These are phyloP conservation scores for Phytophthora fragariaefolia DNA, from an alignment of 352 stramenopile genomes.

Conservation along the genomic window DNA sequence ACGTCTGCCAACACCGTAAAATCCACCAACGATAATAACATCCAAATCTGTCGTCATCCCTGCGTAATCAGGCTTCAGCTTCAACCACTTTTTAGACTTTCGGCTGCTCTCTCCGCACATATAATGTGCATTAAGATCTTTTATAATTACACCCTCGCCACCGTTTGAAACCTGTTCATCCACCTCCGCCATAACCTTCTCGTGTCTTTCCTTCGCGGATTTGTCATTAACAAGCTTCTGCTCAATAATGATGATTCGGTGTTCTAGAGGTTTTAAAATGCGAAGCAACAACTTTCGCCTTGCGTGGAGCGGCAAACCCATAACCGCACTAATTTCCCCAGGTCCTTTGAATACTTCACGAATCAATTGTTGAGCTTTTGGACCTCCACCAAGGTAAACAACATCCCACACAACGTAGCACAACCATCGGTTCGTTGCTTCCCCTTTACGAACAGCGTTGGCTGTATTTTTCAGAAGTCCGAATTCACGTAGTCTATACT, in stretches of 20 bases:
- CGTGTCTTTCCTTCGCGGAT: conserved; percentile 78
- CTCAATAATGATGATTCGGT: conserved; percentile 82
- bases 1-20: conserved; percentile 78
- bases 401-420: conserved; percentile 90
- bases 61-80: conserved; percentile 88
- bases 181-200: conserved; percentile 83
- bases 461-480: conserved; percentile 84
- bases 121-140: conserved; percentile 88
- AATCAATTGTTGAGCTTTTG: conserved; percentile 57
- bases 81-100: conserved; percentile 86
- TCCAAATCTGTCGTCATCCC: conserved; percentile 88
- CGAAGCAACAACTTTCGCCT: conserved; percentile 68
- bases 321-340: conserved; percentile 65
- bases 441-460: conserved; percentile 56
- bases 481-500: conserved; percentile 81
- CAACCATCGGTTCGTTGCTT: conserved; percentile 74
- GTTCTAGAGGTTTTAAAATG: conserved; percentile 72
- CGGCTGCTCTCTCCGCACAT: conserved; percentile 87
- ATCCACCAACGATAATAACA: conserved; percentile 80
- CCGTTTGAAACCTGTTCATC: conserved; percentile 76
- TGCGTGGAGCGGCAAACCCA: conserved; percentile 72
- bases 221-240: conserved; percentile 82
- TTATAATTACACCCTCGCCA: conserved; percentile 85
- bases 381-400: conserved; percentile 67
- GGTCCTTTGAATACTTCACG: conserved; percentile 69